phyloP scores from a whole-genome alignment of 2,329 filamentous ascomycete species.

The Akanthomyces muscarius region DNA sequence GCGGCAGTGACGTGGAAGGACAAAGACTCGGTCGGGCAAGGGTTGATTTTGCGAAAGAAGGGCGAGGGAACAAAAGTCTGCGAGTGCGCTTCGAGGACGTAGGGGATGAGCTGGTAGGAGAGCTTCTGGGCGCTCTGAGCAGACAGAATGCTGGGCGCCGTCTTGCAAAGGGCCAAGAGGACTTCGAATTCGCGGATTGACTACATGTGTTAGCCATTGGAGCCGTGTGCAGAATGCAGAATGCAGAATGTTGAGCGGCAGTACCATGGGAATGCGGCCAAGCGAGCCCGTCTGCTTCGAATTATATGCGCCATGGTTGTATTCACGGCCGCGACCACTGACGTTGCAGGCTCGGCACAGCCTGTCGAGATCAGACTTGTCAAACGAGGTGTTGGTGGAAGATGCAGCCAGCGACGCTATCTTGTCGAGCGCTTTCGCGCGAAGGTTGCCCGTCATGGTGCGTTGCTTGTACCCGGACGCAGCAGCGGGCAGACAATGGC shows the following conservation, averaged over 20 bases:
- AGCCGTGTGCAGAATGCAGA: too few relatives aligned
- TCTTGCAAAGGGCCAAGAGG: slow-evolving; percentile 84
- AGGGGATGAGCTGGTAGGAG: slow-evolving; percentile 73
- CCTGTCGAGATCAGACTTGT: slow-evolving; percentile 60
- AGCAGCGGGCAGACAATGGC: not conserved
- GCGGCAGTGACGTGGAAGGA: slow-evolving; percentile 75
- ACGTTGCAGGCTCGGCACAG: slow-evolving; percentile 56
- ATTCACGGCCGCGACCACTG: slow-evolving; percentile 40
- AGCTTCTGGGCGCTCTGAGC: slow-evolving; percentile 72
- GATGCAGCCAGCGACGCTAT: slow-evolving; percentile 60
- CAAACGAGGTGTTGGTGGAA: slow-evolving; percentile 50
- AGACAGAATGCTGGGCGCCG: slow-evolving; percentile 70
- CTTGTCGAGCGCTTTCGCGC: slow-evolving; percentile 60
- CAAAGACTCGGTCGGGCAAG: slow-evolving; percentile 83
- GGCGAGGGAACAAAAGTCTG: slow-evolving; percentile 78
- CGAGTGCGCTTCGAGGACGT: slow-evolving; percentile 77
- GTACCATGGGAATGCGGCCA: slow-evolving; percentile 59
- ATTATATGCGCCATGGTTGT: slow-evolving; percentile 44
- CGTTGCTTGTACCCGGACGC: not conserved
- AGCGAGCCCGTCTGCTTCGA: slow-evolving; percentile 38
- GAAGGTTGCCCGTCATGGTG: slow-evolving; percentile 52
- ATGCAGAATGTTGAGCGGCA: not conserved
- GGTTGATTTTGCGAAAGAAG: slow-evolving; percentile 76
- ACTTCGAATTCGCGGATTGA: slow-evolving; percentile 88
- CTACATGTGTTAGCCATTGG: slow-evolving; percentile 40